Evolutionary conservation across 2,329 filamentous ascomycete genomes (phyloP).

Genomic region (Cercospora beticola): DNA sequence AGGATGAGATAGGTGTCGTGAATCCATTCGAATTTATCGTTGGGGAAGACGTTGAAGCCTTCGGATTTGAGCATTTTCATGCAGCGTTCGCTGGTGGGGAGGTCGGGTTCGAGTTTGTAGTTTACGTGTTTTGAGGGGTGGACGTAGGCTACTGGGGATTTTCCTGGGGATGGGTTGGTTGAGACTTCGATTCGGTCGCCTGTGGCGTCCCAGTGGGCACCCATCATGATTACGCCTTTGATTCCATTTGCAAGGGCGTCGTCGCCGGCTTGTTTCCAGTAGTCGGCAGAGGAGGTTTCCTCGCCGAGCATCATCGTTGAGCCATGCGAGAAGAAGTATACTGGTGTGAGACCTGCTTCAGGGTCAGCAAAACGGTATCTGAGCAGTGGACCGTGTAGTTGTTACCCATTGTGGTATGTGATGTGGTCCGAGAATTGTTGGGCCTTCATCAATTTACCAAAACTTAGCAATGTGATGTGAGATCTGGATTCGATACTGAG

Average conservation of each 20-base stretch:
- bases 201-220: constrained; percentile 64
- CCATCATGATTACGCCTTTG: constrained; percentile 67
- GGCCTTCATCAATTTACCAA: too few species aligned
- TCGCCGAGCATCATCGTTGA: constrained; percentile 72
- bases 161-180: constrained; percentile 59
- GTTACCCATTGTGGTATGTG: not conserved
- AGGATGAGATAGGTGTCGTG: constrained; percentile 69
- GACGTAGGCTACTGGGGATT: constrained; percentile 66
- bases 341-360: constrained; percentile 53
- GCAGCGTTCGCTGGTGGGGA: constrained; percentile 53
- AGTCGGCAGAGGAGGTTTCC: constrained; percentile 59
- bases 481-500: not conserved
- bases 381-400: too few species aligned
- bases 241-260: constrained; percentile 59
- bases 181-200: constrained; percentile 60
- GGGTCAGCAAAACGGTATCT: too few species aligned
- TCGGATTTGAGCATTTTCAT: constrained; percentile 51
- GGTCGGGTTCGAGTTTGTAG: constrained; percentile 62
- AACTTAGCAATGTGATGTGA: not conserved
- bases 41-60: constrained; percentile 56
- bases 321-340: constrained; percentile 69
- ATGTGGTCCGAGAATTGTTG: not conserved
- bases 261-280: constrained; percentile 66
- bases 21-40: constrained; percentile 66
- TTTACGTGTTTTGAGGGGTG: constrained; percentile 63